Percentiles rank a stretch among this genome's conserved stretches.
phyloP scores from a whole-genome alignment of 2,329 filamentous ascomycete species.

The Hawksworthiomyces lignivorus region DNA sequence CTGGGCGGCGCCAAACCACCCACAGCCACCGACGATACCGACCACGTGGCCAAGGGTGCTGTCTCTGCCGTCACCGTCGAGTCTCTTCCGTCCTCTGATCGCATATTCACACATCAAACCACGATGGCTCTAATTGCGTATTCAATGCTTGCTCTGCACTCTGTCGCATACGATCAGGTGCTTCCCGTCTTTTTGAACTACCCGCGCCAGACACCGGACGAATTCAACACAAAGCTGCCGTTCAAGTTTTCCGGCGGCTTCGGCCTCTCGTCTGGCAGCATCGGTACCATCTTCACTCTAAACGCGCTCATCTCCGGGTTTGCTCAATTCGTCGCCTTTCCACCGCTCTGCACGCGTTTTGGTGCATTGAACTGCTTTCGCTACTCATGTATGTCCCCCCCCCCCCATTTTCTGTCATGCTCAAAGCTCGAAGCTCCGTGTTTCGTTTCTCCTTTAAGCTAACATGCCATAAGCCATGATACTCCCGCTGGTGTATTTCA shows the following conservation, averaged over 20 bases:
- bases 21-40: conserved; percentile 9
- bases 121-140: conserved; percentile 56
- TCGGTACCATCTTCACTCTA: conserved; percentile 77
- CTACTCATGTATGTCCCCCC: conserved; percentile 39
- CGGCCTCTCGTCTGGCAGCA: conserved; percentile 61
- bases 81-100: neutral
- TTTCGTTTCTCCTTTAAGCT: neutral
- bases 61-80: neutral
- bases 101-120: conserved; percentile 24
- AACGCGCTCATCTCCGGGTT: conserved; percentile 75
- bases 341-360: conserved; percentile 61
- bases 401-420: neutral
- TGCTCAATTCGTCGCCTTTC: conserved; percentile 82
- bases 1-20: neutral
- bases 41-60: conserved; percentile 4
- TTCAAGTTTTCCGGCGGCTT: conserved; percentile 81
- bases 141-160: conserved; percentile 72
- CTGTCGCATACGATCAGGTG: conserved; percentile 77
- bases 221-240: conserved; percentile 56
- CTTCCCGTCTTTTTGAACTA: conserved; percentile 85
- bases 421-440: too few species aligned
- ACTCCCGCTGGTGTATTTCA: conserved; percentile 68
- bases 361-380: conserved; percentile 70
- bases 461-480: conserved; percentile 39
- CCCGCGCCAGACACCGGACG: conserved; percentile 45